A percentile compares a stretch with the other conserved stretches of the same genome.
These are phyloP conservation scores for Acorus calamus DNA, from an alignment of 106 monocot species.

Conservation along the genomic window DNA sequence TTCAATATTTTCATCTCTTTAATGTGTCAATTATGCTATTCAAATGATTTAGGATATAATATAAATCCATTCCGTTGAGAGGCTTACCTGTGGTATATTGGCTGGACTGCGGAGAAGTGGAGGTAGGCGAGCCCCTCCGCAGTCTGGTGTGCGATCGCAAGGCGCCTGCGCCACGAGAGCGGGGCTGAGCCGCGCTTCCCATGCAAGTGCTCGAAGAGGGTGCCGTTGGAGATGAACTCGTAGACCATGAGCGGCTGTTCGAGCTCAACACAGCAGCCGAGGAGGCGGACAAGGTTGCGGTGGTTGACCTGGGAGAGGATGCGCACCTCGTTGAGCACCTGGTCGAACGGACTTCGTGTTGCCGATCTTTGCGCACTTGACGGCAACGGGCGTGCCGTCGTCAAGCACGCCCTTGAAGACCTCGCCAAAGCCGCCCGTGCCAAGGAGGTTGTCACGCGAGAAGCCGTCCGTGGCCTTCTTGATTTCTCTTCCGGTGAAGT, in stretches of 20 bases:
- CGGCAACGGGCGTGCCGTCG: conserved; percentile 48
- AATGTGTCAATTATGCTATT: no score
- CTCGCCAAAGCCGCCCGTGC: conserved; percentile 50
- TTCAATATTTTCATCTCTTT: no score
- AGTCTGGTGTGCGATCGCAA: conserved; percentile 37
- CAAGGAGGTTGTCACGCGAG: conserved; percentile 46
- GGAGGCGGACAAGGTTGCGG: conserved; percentile 46
- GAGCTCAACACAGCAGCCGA: conserved; percentile 63
- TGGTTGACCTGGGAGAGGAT: conserved; percentile 66
- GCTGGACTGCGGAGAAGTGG: conserved; percentile 51
- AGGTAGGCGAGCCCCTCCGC: conserved; percentile 58
- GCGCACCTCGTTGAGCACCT: conserved; percentile 65
- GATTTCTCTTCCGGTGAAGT: conserved; percentile 51
- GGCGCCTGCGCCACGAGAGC: conserved; percentile 34
- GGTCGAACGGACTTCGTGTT: conserved; percentile 62
- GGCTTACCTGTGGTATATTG: conserved; percentile 33
- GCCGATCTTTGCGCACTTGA: conserved; percentile 63
- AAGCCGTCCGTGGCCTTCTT: conserved; percentile 49
- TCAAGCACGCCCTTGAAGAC: conserved; percentile 44
- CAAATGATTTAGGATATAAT: no score
- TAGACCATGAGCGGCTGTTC: conserved; percentile 58
- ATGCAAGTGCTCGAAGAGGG: conserved; percentile 38
- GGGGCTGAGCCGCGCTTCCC: conserved; percentile 11
- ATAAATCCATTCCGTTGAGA: no score
- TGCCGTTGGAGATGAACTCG: conserved; percentile 66